Conservation (phyloP, 306 rosid species). For the Comarum palustre region DNA sequence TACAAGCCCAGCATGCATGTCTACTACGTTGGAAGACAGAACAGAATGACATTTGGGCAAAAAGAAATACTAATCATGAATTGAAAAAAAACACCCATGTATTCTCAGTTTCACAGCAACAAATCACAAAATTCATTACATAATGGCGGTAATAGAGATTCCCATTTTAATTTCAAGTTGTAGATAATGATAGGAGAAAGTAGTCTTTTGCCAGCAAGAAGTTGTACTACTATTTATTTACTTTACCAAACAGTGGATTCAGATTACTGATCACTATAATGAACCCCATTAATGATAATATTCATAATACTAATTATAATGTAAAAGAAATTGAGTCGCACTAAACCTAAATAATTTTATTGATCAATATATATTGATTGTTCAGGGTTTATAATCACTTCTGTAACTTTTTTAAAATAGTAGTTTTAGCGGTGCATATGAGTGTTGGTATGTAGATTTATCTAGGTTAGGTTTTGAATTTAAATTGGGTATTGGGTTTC, state of each 20-base stretch:
- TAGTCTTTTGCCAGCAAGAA: neutral
- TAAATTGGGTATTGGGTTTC: no score
- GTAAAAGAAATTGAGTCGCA: no score
- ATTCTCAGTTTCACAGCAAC: neutral
- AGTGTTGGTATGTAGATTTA: no score
- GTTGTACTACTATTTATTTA: neutral
- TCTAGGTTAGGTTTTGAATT: no score
- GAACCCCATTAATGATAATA: no score
- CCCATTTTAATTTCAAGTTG: neutral
- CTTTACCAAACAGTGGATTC: neutral
- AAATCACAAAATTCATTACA: neutral
- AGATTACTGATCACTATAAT: neutral
- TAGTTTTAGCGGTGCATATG: no score
- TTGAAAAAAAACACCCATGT: neutral
- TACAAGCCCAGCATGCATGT: neutral
- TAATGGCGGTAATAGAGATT: neutral
- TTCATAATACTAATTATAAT: no score
- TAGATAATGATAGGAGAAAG: neutral
- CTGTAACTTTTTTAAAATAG: no score
- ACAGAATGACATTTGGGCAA: neutral
- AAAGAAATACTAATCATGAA: neutral
- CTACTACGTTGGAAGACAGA: neutral
- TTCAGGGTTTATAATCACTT: no score
- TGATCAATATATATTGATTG: no score
- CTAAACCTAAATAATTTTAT: no score